Base-by-base conservation (phyloP, 1,284 basidiomycete species). In the Microstroma glucosiphilum region DNA sequence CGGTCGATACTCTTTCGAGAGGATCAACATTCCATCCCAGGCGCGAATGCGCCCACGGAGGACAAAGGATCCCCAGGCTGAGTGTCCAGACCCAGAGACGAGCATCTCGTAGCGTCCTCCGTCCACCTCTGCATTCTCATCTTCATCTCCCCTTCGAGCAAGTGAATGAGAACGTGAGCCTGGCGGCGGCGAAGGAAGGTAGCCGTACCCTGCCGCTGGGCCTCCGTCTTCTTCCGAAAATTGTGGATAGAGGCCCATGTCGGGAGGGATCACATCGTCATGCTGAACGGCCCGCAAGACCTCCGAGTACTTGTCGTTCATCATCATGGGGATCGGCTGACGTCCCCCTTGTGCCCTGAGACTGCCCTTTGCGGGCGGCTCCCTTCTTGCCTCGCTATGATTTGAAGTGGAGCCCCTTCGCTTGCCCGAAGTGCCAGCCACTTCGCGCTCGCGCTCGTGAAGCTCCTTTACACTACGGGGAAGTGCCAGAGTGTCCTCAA, bases 21-120 rank as follows among this genome's bases (percentile, higher is more conserved):
- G 72, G 57, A 78, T 80, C 41, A 82, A 74, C 79, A 84, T 80
- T 3, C 83, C 83, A 66, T 84, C 83, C 83, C 83, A 84, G 12
- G 75, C 69, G 23, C 83, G 70, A 0, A 84, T 81, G 40, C 82
- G 72, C 2, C 83, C 83, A 25, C 80, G 78, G 11, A 84, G 73
- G 21, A 82, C 75, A 67, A 84, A 84, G 30, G 80, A 73, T 6
- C 83, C 83, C 83, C 83, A 84, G 1, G 82, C 82, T 11, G 79
- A 81, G 70, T 84, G 83, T 0, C 83, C 83, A 13, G 80, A 81
- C 0, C 82, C 83, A 0, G 80, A 81, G 15, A 83, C 69, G 7
- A 83, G 64, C 60, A 83, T 72, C 65, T 81, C 80, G 60, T 83
- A 70, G 63, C 58, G 54, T 23, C 55, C 56, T 8, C 40, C 8